Evolutionary conservation across 306 rosid genomes (phyloP).

Genomic region (Argentina anserina): DNA sequence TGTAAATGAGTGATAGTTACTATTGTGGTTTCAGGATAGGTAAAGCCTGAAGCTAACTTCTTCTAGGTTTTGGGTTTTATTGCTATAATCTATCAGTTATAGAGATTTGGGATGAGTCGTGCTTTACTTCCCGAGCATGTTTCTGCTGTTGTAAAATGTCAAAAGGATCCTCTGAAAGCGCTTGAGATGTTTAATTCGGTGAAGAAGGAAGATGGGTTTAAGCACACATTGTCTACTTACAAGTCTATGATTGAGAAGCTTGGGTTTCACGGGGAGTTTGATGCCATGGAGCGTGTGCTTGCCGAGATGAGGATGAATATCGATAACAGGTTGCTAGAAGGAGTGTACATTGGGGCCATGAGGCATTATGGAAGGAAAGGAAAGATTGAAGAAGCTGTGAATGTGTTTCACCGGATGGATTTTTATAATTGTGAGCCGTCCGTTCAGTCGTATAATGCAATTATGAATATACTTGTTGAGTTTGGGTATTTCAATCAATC

Average conservation of each 20-base stretch:
- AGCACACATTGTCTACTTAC: slow-evolving; percentile 62
- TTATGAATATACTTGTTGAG: slow-evolving; percentile 74
- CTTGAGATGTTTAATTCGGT: slow-evolving; percentile 69
- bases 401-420: slow-evolving; percentile 81
- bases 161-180: slow-evolving; percentile 72
- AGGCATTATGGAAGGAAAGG: slow-evolving; percentile 73
- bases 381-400: slow-evolving; percentile 73
- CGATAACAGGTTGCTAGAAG: slow-evolving; percentile 54
- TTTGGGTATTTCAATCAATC: slow-evolving; percentile 58
- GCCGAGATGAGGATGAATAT: slow-evolving; percentile 54
- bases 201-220: slow-evolving; percentile 70
- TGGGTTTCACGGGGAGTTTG: slow-evolving; percentile 64
- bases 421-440: slow-evolving; percentile 72
- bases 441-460: slow-evolving; percentile 64
- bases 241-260: slow-evolving; percentile 76
- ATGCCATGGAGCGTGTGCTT: slow-evolving; percentile 67
- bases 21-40: background rate
- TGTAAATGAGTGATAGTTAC: background rate
- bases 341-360: slow-evolving; percentile 70
- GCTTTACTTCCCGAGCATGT: slow-evolving; percentile 73
- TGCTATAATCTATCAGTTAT: slow-evolving; percentile 4
- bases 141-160: slow-evolving; percentile 54
- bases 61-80: slow-evolving; percentile 15
- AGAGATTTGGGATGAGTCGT: slow-evolving; percentile 41
- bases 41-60: background rate